Evolutionary conservation across 208 protist species (phyloP), one percentile per base, ranked within the genome.

Genomic region (Acanthamoeba sp.): DNA sequence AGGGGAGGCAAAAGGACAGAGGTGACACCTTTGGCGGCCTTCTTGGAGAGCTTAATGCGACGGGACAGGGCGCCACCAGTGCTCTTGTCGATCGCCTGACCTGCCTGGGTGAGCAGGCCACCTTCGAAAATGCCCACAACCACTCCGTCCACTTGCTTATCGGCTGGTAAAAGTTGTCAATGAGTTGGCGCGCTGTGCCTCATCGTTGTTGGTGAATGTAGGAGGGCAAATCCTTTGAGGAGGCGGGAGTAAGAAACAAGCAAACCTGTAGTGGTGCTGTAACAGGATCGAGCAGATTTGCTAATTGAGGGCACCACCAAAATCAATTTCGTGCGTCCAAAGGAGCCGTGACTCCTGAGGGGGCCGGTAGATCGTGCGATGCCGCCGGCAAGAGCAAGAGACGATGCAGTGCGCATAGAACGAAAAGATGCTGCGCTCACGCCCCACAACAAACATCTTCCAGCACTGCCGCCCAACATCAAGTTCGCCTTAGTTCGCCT

Each of bases 11-110:
- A n/a, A n/a, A n/a, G n/a, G n/a, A n/a, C n/a, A n/a, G n/a, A n/a
- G n/a, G 42, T 50, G 22, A 20, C 29, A 34, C 82, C 82, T 40
- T 89, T 89, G 50, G 34, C 18, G 52, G 82, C 82, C 71, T 82
- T 82, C 38, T 89, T 89, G 82, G 82, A 89, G 48, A 89, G 82
- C 32, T 89, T 89, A 29, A 89, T 29, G n/a, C 40, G 82, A 24
- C 82, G 88, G 32, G 40, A 29, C 22, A 93, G 52, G 32, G 38
- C 88, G 32, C 88, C 88, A 3, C 36, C 27, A 22, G 42, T 59
- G n/a, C 32, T 69, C 42, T 93, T 59, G 88, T 93, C 88, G n/a
- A 93, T 78, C 57, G 10, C 27, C 36, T 80, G 38, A 16, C 42
- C 88, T 10, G 88, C 12, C 36, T 22, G 52, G 42, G 57, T 93